Conservation (phyloP, 345 rosid genomes). For the Isatis tinctoria region DNA sequence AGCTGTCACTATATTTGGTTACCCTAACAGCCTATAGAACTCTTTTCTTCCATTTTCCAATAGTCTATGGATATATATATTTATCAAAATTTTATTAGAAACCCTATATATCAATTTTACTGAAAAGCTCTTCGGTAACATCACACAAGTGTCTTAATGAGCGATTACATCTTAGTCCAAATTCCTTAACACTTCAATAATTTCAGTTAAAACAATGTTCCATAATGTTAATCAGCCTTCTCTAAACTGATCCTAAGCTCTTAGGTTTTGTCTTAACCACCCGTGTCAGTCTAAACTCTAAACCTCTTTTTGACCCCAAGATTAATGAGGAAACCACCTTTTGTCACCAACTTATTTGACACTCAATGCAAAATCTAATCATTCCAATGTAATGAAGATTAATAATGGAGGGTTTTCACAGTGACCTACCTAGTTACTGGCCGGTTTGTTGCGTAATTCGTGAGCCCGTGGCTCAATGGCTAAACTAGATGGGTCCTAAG, state of each 20-base stretch:
- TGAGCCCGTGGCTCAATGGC: slow-evolving; percentile 62
- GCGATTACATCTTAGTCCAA: neutral
- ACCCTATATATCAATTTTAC: too few species aligned
- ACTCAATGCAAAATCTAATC: neutral
- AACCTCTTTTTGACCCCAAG: neutral
- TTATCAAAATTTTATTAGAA: too few species aligned
- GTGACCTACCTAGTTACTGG: slow-evolving; percentile 38
- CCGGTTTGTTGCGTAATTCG: neutral
- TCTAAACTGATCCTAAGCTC: neutral
- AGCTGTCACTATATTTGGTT: too few species aligned
- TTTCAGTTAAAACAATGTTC: too few species aligned
- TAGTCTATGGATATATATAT: too few species aligned
- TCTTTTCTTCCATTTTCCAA: too few species aligned
- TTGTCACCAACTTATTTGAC: neutral
- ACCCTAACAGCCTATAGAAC: too few species aligned
- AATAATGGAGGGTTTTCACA: slow-evolving; percentile 16
- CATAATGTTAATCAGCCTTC: neutral
- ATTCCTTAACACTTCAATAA: neutral
- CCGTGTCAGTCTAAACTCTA: neutral
- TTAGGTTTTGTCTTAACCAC: neutral
- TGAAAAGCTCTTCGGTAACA: neutral
- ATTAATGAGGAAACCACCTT: neutral
- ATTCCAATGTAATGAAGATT: neutral
- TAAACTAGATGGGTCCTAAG: slow-evolving; percentile 18
- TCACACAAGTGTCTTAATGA: neutral